Evolutionary conservation across 352 stramenopile species (phyloP).

Genomic region (Phytophthora megakarya): DNA sequence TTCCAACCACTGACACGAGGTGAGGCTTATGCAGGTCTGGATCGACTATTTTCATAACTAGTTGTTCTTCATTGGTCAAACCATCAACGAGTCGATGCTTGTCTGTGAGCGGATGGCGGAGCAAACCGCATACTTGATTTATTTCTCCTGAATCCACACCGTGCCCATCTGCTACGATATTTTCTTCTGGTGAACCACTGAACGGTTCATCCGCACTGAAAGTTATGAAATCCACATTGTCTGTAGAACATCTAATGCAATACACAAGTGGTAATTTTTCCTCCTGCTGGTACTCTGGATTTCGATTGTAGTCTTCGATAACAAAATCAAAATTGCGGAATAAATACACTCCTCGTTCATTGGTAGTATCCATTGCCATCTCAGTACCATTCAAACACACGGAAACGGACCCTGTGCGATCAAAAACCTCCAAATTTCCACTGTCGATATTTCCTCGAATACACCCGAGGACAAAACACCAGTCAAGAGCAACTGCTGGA

Average conservation of each 20-base stretch:
- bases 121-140: constrained; percentile 27
- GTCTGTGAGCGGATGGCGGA: constrained; percentile 27
- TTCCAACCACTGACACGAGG: constrained; percentile 39
- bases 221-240: constrained; percentile 29
- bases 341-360: constrained; percentile 30
- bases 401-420: constrained; percentile 46
- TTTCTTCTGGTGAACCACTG: constrained; percentile 4
- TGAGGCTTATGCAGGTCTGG: constrained; percentile 40
- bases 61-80: neutral
- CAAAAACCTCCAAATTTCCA: constrained; percentile 48
- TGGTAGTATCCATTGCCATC: constrained; percentile 2
- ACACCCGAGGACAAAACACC: constrained; percentile 43
- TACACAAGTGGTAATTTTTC: constrained; percentile 28
- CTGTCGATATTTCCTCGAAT: constrained; percentile 42
- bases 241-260: constrained; percentile 29
- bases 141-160: constrained; percentile 24
- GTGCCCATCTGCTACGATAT: neutral
- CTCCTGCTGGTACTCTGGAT: neutral
- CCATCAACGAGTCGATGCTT: constrained; percentile 2
- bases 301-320: constrained; percentile 35
- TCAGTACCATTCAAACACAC: constrained; percentile 23
- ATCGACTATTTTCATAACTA: constrained; percentile 9
- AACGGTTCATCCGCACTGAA: constrained; percentile 23
- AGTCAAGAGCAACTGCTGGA: constrained; percentile 28
- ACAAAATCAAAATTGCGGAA: constrained; percentile 41